phyloP scores from a whole-genome alignment of 257 asterid genomes.

The Ocimum tenuiflorum region DNA sequence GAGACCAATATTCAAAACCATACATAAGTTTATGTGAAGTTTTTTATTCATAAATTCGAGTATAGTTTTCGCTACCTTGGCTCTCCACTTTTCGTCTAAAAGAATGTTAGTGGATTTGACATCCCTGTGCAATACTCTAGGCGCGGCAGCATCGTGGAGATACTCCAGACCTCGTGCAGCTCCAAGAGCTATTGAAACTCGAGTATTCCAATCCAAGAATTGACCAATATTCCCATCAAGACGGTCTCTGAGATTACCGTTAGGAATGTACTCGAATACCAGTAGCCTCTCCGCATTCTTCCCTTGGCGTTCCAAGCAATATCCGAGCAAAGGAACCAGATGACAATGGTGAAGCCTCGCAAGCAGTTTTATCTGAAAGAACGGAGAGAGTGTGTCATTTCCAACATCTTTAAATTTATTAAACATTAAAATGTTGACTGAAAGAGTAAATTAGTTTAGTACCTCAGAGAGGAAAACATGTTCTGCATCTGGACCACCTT shows the following conservation, averaged over 20 bases:
- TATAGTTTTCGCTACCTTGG: constrained; percentile 51
- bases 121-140: constrained; percentile 91
- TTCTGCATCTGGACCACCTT: constrained; percentile 65
- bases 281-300: constrained; percentile 74
- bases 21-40: neutral
- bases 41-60: neutral
- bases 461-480: constrained; percentile 81
- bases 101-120: constrained; percentile 93
- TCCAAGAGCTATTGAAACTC: constrained; percentile 84
- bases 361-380: constrained; percentile 71
- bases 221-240: constrained; percentile 60
- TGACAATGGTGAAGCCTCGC: constrained; percentile 94
- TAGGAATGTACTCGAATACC: constrained; percentile 72
- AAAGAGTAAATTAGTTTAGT: constrained; percentile 3
- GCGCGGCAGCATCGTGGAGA: constrained; percentile 98
- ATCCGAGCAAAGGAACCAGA: constrained; percentile 86
- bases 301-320: constrained; percentile 69
- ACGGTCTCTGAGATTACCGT: constrained; percentile 87
- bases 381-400: neutral
- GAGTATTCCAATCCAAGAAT: constrained; percentile 62
- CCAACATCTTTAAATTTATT: neutral
- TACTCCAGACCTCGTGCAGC: constrained; percentile 99
- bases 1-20: neutral
- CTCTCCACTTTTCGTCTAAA: constrained; percentile 81
- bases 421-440: neutral